These are phyloP conservation scores for Neobulgaria alba DNA, from an alignment of 2,329 filamentous ascomycete species.

Conservation along the genomic window DNA sequence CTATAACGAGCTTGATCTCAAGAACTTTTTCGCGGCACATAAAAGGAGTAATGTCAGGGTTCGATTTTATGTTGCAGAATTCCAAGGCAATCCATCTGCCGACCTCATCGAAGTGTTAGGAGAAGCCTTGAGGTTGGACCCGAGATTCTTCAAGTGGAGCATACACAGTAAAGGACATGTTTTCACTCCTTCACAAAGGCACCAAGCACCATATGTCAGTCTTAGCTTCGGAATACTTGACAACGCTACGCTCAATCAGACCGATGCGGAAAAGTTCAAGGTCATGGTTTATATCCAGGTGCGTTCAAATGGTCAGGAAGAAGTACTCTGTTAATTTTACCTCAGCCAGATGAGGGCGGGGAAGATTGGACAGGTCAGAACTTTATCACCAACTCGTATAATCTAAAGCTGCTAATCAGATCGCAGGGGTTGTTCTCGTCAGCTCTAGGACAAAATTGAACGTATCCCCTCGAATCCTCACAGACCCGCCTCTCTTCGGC, in stretches of 20 bases:
- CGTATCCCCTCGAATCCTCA: constrained; percentile 17
- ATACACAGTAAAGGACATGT: constrained; percentile 16
- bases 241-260: constrained; percentile 8
- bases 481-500: constrained; percentile 17
- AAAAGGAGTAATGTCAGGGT: constrained; percentile 2
- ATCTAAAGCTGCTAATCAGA: background rate
- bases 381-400: too few relatives aligned
- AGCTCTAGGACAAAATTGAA: constrained; percentile 17
- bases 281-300: constrained; percentile 19
- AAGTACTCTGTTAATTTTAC: too few relatives aligned
- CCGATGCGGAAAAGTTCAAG: constrained; percentile 23
- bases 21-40: constrained; percentile 6
- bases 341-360: constrained; percentile 15
- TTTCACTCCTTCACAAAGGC: constrained; percentile 17
- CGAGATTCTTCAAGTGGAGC: constrained; percentile 14
- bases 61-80: constrained; percentile 15
- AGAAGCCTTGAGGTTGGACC: constrained; percentile 11
- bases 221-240: constrained; percentile 22
- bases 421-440: constrained; percentile 18
- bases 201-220: constrained; percentile 16
- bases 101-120: constrained; percentile 15
- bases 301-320: background rate
- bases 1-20: constrained; percentile 8
- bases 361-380: constrained; percentile 22
- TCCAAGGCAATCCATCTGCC: constrained; percentile 5